Percentiles rank a stretch among this genome's conserved stretches.
These are phyloP conservation scores for Oenanthe javanica DNA, from an alignment of 140 eudicot species.

Conservation along the genomic window DNA sequence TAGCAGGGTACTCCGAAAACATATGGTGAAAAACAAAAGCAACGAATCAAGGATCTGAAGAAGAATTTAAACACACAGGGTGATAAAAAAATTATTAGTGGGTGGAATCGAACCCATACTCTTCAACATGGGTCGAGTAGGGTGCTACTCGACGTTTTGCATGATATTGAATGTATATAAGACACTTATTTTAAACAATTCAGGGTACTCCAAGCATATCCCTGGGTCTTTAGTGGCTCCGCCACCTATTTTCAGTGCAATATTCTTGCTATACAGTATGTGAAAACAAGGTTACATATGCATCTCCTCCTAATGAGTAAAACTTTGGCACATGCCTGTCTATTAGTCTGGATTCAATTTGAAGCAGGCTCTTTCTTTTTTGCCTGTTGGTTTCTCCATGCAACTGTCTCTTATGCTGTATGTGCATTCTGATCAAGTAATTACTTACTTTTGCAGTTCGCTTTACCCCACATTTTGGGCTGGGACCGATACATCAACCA, in stretches of 20 bases:
- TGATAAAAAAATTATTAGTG: no score
- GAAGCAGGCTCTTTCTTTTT: neutral
- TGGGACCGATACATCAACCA: conserved; percentile 58
- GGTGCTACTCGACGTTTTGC: no score
- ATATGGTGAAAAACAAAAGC: no score
- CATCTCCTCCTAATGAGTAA: neutral
- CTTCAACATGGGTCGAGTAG: no score
- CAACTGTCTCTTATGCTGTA: neutral
- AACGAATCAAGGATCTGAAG: no score
- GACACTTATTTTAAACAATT: no score
- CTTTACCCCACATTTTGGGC: conserved; percentile 85
- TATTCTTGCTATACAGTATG: neutral
- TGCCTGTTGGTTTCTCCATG: neutral
- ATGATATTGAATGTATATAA: no score
- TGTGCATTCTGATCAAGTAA: neutral
- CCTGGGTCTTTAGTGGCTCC: no score
- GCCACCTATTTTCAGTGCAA: neutral
- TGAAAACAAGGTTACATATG: neutral
- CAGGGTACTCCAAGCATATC: no score
- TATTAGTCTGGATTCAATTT: neutral
- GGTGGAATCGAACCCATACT: no score
- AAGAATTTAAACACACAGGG: no score
- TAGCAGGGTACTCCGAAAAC: neutral
- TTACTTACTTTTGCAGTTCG: conserved; percentile 44
- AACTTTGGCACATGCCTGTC: neutral